These are phyloP conservation scores for Erucastrum elatum DNA, from an alignment of 345 rosid genomes.

Conservation along the genomic window DNA sequence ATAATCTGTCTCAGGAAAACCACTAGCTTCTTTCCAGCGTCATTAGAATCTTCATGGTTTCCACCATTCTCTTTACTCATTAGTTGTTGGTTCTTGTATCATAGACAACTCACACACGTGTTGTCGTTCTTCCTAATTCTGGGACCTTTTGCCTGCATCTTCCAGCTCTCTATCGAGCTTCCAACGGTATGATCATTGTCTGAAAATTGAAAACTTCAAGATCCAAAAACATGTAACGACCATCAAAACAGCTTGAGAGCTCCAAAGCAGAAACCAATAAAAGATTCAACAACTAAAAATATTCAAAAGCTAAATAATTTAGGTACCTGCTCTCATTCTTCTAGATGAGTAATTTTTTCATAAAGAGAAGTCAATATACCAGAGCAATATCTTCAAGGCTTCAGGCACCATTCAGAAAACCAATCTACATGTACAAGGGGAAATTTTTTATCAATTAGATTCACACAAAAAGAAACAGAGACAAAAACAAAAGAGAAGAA, in stretches of 20 bases:
- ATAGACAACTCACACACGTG: no score
- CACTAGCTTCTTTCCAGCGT: no score
- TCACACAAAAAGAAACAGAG: not conserved
- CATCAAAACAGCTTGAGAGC: not conserved
- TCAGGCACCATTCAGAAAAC: not conserved
- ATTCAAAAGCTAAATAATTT: not conserved
- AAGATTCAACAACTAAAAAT: not conserved
- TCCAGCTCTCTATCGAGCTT: conserved; percentile 42
- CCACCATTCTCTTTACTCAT: no score
- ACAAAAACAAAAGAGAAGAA: conserved; percentile 13
- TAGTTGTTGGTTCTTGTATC: no score
- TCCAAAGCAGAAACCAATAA: conserved; percentile 4
- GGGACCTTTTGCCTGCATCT: conserved; percentile 32
- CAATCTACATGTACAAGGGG: not conserved
- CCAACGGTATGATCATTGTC: conserved; percentile 50
- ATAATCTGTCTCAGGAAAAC: no score
- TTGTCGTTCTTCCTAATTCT: no score
- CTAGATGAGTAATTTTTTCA: conserved; percentile 29
- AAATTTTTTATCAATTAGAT: conserved; percentile 4
- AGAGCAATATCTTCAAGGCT: conserved; percentile 33
- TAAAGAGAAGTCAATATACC: conserved; percentile 26
- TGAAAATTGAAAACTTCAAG: conserved; percentile 27
- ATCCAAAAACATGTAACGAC: not conserved
- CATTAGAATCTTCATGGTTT: no score
- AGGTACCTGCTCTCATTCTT: conserved; percentile 66